Evolutionary conservation across 352 stramenopile genomes (phyloP).

Genomic region (Detonula confervacea): DNA sequence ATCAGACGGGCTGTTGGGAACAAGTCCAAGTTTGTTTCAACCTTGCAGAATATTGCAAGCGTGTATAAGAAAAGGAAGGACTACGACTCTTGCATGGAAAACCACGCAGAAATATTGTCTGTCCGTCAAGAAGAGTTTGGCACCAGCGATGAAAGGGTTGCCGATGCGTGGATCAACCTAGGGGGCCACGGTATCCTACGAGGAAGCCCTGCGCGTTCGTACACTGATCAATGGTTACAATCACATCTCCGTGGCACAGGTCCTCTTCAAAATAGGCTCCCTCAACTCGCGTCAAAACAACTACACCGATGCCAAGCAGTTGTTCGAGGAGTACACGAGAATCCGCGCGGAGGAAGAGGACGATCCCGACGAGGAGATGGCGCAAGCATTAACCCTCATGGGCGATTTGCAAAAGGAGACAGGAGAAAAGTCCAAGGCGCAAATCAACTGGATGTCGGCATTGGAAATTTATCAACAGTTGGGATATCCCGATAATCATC

Average conservation of each 20-base stretch:
- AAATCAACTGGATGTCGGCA: conserved; percentile 69
- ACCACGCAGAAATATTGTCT: conserved; percentile 46
- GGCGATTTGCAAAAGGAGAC: conserved; percentile 60
- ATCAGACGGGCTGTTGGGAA: conserved; percentile 52
- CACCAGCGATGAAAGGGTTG: conserved; percentile 47
- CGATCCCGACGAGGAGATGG: conserved; percentile 66
- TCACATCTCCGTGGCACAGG: conserved; percentile 47
- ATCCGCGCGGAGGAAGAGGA: conserved; percentile 57
- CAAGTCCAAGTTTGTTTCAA: conserved; percentile 58
- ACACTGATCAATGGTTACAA: conserved; percentile 45
- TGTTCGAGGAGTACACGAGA: conserved; percentile 67
- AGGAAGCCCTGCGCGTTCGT: conserved; percentile 56
- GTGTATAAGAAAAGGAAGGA: conserved; percentile 65
- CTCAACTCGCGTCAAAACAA: conserved; percentile 56
- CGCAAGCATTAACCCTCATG: conserved; percentile 54
- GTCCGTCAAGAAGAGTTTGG: conserved; percentile 54
- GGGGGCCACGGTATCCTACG: conserved; percentile 58
- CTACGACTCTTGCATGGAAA: conserved; percentile 50
- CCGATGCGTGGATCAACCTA: conserved; percentile 59
- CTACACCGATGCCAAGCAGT: conserved; percentile 49
- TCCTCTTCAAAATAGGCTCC: conserved; percentile 60
- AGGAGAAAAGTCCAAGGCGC: conserved; percentile 60
- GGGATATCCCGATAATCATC: conserved; percentile 54
- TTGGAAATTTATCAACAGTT: conserved; percentile 62
- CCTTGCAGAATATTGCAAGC: conserved; percentile 62